These are phyloP conservation scores for Durusdinium trenchii DNA, from an alignment of 73 alveolate genomes.

Conservation along the genomic window DNA sequence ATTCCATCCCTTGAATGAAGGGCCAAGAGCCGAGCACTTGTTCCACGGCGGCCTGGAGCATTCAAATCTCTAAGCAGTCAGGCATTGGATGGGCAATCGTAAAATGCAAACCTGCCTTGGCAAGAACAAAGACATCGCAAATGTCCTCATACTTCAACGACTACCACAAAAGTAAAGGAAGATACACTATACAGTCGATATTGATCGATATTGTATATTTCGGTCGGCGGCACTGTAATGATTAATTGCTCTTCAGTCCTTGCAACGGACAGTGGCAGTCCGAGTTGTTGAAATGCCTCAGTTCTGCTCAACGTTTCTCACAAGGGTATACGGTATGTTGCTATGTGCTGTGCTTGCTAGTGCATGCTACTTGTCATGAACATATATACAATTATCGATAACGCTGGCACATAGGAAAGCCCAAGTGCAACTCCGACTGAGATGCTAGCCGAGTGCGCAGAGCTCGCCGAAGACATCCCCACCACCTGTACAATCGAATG, in stretches of 20 bases:
- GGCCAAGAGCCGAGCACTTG: conserved; percentile 15
- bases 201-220: too few species aligned
- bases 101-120: conserved; percentile 58
- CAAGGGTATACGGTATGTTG: too few species aligned
- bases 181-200: too few species aligned
- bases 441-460: conserved; percentile 49
- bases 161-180: too few species aligned
- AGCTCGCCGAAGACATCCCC: conserved; percentile 83
- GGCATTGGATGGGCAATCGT: too few species aligned
- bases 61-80: too few species aligned
- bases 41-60: conserved; percentile 37
- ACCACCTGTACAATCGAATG: background rate
- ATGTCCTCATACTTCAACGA: too few species aligned
- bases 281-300: conserved; percentile 29
- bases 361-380: too few species aligned
- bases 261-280: conserved; percentile 44
- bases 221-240: too few species aligned
- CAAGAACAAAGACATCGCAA: conserved; percentile 69
- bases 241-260: background rate
- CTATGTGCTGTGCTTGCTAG: background rate
- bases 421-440: background rate
- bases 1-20: background rate
- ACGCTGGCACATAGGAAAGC: too few species aligned
- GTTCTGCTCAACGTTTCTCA: too few species aligned
- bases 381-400: too few species aligned